Evolutionary conservation across 75 land plant species (phyloP).

Genomic region (Pinus albicaulis): DNA sequence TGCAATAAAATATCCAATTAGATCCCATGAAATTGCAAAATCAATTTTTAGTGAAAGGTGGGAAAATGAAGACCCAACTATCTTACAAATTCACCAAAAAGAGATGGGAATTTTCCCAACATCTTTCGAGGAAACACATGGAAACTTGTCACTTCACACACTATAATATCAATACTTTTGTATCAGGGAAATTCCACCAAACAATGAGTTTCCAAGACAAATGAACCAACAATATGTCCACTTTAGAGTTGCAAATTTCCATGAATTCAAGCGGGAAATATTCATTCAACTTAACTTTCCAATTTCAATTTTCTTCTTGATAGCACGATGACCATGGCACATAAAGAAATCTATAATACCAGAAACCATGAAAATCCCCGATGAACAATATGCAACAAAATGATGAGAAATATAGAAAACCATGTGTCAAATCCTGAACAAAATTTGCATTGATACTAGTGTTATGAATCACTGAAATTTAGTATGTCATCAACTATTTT

Average conservation of each 20-base stretch:
- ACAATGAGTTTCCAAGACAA: not conserved
- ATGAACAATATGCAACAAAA: not conserved
- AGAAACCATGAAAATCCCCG: constrained; percentile 75
- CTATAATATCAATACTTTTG: not conserved
- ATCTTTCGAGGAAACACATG: not conserved
- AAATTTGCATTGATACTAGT: too few species aligned
- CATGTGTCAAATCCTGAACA: too few species aligned
- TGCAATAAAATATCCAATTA: constrained; percentile 90
- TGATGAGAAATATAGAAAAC: not conserved
- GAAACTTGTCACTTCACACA: not conserved
- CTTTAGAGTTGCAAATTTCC: not conserved
- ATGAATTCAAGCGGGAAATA: not conserved
- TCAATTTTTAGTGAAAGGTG: not conserved
- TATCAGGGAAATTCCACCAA: not conserved
- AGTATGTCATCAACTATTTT: too few species aligned
- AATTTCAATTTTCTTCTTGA: constrained; percentile 70
- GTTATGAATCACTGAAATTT: too few species aligned
- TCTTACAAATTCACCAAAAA: not conserved
- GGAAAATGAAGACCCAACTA: not conserved
- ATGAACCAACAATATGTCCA: not conserved
- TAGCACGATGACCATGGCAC: constrained; percentile 66
- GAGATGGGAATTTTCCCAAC: not conserved
- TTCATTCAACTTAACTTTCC: constrained; percentile 51
- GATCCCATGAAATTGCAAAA: constrained; percentile 69
- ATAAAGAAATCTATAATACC: constrained; percentile 69